Percentiles rank a stretch among this genome's conserved stretches.
phyloP scores from a whole-genome alignment of 306 rosid species.

The Acacia crassicarpa region DNA sequence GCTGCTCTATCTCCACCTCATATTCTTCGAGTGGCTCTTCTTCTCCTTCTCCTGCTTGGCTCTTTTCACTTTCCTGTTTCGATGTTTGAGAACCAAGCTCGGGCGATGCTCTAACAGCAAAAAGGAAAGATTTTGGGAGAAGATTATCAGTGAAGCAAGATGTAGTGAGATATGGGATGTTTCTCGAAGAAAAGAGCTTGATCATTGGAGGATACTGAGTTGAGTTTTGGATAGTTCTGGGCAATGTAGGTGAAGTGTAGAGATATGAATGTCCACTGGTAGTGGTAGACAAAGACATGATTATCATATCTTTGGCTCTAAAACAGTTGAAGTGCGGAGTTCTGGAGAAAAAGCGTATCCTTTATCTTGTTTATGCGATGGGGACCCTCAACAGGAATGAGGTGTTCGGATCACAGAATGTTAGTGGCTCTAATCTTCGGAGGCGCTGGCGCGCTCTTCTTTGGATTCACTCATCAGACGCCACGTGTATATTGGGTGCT shows the following conservation, averaged over 20 bases:
- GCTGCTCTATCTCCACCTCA: constrained; percentile 82
- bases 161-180: constrained; percentile 26
- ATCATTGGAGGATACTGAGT: constrained; percentile 32
- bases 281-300: constrained; percentile 73
- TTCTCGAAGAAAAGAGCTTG: constrained; percentile 43
- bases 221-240: constrained; percentile 44
- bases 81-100: constrained; percentile 54
- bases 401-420: constrained; percentile 37
- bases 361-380: not conserved
- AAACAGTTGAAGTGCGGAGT: not conserved
- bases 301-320: not conserved
- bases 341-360: not conserved
- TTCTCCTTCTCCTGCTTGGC: constrained; percentile 33
- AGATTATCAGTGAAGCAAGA: constrained; percentile 41
- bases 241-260: constrained; percentile 56
- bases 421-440: constrained; percentile 32
- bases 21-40: constrained; percentile 68
- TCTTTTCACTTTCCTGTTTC: constrained; percentile 35
- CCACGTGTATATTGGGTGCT: constrained; percentile 40
- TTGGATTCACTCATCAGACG: constrained; percentile 31
- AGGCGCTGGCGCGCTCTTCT: constrained; percentile 24
- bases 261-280: constrained; percentile 50
- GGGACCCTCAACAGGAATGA: constrained; percentile 20
- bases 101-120: constrained; percentile 60
- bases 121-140: constrained; percentile 38